These are phyloP conservation scores for Platanthera zijinensis DNA, from an alignment of 106 monocot species.

Conservation along the genomic window DNA sequence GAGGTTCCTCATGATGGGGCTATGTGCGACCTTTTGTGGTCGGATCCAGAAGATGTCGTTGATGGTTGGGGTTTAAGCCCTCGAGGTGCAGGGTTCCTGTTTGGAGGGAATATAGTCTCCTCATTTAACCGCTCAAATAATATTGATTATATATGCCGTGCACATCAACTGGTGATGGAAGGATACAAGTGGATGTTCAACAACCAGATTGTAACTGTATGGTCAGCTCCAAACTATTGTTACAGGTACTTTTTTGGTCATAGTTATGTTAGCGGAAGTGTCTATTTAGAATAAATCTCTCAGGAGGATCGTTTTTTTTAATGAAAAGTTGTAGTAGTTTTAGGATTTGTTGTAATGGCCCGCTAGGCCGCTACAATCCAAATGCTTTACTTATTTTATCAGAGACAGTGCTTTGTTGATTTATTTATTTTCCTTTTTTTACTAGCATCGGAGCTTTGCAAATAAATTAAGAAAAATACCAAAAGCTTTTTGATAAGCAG, in stretches of 20 bases:
- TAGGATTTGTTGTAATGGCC: too few species aligned
- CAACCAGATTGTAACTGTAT: conserved; percentile 94
- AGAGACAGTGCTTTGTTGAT: too few species aligned
- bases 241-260: conserved; percentile 40
- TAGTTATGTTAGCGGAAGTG: neutral
- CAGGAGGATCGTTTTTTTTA: too few species aligned
- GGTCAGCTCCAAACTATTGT: conserved; percentile 99
- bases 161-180: conserved; percentile 99
- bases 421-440: too few species aligned
- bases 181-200: conserved; percentile 99
- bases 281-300: too few species aligned
- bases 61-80: conserved; percentile 98
- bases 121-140: conserved; percentile 83
- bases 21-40: conserved; percentile 99
- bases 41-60: conserved; percentile 94
- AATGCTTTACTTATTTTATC: too few species aligned
- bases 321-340: too few species aligned
- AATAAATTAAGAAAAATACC: too few species aligned
- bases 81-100: conserved; percentile 86
- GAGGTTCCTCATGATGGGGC: conserved; percentile 99
- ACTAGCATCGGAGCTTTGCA: too few species aligned
- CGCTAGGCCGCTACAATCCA: too few species aligned
- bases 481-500: too few species aligned
- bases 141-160: conserved; percentile 96
- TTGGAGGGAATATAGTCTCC: conserved; percentile 81